A percentile compares a stretch with the other conserved stretches of the same genome.
phyloP scores from a whole-genome alignment of 176 grass and related monocot genomes.

The Avena insularis region DNA sequence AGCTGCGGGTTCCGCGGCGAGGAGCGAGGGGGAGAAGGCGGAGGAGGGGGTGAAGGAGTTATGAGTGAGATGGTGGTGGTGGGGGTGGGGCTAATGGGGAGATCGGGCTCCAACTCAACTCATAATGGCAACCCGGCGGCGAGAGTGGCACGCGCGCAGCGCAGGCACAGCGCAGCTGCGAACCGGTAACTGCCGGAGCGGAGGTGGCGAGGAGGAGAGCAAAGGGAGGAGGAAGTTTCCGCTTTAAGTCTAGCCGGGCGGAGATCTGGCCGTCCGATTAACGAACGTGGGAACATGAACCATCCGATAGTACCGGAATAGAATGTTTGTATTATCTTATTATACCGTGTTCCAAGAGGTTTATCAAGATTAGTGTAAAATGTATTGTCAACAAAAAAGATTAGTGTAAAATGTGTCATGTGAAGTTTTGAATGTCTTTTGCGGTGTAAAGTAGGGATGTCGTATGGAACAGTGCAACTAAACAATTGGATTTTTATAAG shows the following conservation, averaged over 20 bases:
- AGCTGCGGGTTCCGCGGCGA: not conserved
- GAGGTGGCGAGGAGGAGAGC: not conserved
- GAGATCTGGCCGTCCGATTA: not conserved
- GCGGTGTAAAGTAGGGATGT: not conserved
- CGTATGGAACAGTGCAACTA: not conserved
- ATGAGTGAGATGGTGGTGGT: not conserved
- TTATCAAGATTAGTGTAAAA: not conserved
- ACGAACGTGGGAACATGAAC: not conserved
- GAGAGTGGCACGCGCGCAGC: constrained; percentile 18
- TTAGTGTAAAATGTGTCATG: not conserved
- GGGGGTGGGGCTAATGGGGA: not conserved
- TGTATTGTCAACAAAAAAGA: not conserved
- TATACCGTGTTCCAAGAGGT: not conserved
- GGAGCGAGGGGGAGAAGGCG: not conserved
- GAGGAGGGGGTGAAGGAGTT: not conserved
- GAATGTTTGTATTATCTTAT: not conserved
- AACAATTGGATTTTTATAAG: too few species aligned
- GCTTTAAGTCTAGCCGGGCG: not conserved
- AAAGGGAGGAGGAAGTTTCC: constrained; percentile 15
- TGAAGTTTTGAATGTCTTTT: not conserved
- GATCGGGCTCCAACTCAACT: constrained; percentile 37
- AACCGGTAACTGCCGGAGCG: constrained; percentile 36
- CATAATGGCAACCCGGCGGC: constrained; percentile 31
- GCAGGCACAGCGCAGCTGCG: constrained; percentile 15
- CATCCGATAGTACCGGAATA: not conserved